phyloP scores from a whole-genome alignment of 768 basidiomycete species.

The Nidularia pulvinata region DNA sequence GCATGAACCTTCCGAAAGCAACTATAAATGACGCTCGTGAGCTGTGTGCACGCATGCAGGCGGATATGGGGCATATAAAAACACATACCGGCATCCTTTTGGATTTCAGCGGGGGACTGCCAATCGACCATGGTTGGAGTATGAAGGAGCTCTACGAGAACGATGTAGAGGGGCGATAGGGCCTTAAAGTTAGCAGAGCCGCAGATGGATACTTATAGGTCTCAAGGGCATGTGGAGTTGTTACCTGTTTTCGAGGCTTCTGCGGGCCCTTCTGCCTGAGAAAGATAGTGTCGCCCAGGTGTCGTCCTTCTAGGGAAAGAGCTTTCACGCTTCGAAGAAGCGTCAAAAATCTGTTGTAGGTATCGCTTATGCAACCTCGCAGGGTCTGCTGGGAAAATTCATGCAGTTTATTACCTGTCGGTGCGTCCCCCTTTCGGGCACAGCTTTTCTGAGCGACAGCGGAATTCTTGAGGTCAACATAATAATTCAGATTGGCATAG shows the following conservation, averaged over 20 bases:
- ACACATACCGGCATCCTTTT: slow-evolving; percentile 42
- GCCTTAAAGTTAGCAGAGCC: slow-evolving; percentile 3
- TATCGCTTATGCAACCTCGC: too few species aligned
- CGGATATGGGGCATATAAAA: background rate
- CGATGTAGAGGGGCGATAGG: slow-evolving; percentile 11
- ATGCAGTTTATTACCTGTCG: too few species aligned
- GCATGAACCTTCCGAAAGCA: slow-evolving; percentile 57
- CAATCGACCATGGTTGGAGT: slow-evolving; percentile 52
- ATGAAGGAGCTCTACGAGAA: slow-evolving; percentile 7
- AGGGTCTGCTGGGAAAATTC: too few species aligned
- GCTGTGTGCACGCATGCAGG: background rate
- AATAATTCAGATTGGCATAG: too few species aligned
- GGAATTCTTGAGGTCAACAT: too few species aligned
- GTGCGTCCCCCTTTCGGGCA: too few species aligned
- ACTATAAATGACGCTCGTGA: slow-evolving; percentile 16
- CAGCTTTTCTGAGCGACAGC: too few species aligned
- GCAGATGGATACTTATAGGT: background rate
- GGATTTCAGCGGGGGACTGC: slow-evolving; percentile 46
- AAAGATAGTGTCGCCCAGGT: background rate
- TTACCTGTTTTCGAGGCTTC: background rate
- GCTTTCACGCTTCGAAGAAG: background rate
- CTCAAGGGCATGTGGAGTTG: slow-evolving; percentile 6
- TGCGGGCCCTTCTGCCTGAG: background rate
- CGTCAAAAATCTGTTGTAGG: background rate
- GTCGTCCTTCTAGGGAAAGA: background rate